These are phyloP conservation scores for Nicotiana knightiana DNA, from an alignment of 257 asterid species.

Conservation along the genomic window DNA sequence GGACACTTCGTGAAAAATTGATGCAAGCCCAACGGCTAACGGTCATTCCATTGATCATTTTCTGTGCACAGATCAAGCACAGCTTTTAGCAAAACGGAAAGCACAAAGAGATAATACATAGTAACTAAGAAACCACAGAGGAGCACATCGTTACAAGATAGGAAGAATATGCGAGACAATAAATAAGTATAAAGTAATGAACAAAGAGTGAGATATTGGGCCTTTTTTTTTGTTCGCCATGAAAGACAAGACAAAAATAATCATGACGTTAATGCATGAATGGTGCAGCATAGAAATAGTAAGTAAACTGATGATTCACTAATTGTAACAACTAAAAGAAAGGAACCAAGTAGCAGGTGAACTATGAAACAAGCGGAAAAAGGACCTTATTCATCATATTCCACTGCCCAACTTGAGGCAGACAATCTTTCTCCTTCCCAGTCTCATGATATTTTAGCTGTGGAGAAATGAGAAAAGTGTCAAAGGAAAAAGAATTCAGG, in stretches of 20 bases:
- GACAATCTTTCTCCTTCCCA: constrained; percentile 92
- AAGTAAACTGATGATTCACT: not conserved
- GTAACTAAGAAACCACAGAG: not conserved
- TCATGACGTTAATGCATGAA: not conserved
- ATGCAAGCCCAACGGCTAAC: constrained; percentile 97
- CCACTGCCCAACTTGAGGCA: constrained; percentile 99
- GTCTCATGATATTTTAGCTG: constrained; percentile 92
- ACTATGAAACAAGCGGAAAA: not conserved
- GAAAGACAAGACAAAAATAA: not conserved
- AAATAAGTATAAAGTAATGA: not conserved
- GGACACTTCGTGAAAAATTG: constrained; percentile 93
- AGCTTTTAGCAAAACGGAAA: not conserved
- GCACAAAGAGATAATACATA: not conserved
- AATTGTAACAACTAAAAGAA: not conserved
- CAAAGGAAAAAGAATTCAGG: constrained; percentile 4
- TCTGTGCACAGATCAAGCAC: constrained; percentile 33
- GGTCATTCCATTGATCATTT: constrained; percentile 98
- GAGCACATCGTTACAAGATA: not conserved
- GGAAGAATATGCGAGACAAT: not conserved
- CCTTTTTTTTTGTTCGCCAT: not conserved
- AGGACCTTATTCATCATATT: constrained; percentile 96
- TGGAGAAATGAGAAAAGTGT: constrained; percentile 8
- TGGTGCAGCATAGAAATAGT: not conserved
- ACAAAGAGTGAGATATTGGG: not conserved
- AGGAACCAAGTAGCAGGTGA: not conserved